Evolutionary conservation across 78 protist species (phyloP).

Genomic region (Isochrysis galbana): DNA sequence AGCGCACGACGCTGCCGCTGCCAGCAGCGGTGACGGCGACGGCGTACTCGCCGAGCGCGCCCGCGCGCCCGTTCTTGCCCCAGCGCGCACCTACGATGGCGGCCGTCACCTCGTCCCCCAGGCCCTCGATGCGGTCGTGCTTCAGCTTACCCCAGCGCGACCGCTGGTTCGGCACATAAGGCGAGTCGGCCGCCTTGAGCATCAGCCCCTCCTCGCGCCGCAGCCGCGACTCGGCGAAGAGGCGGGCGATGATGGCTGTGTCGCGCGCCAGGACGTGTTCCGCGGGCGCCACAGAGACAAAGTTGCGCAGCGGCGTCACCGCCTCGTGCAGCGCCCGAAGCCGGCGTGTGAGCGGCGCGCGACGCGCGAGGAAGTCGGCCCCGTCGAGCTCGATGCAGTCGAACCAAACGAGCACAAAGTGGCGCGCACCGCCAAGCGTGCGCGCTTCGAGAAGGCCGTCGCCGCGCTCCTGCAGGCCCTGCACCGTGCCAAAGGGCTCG

Average conservation of each 20-base stretch:
- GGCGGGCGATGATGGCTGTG: neutral
- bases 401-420: neutral
- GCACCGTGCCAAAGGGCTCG: neutral
- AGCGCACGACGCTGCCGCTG: neutral
- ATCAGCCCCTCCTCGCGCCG: neutral
- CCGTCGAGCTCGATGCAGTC: neutral
- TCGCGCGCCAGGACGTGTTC: neutral
- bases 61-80: neutral
- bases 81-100: neutral
- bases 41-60: neutral
- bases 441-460: neutral
- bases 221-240: neutral
- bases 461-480: neutral
- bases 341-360: neutral
- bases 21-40: neutral
- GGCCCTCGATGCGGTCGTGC: neutral
- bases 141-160: neutral
- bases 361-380: neutral
- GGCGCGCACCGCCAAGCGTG: neutral
- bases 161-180: neutral
- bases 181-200: neutral
- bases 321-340: neutral
- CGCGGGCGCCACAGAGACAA: neutral
- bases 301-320: neutral
- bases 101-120: neutral